phyloP scores from a whole-genome alignment of 176 grass and related monocot genomes.

The Phoenix roebelenii region DNA sequence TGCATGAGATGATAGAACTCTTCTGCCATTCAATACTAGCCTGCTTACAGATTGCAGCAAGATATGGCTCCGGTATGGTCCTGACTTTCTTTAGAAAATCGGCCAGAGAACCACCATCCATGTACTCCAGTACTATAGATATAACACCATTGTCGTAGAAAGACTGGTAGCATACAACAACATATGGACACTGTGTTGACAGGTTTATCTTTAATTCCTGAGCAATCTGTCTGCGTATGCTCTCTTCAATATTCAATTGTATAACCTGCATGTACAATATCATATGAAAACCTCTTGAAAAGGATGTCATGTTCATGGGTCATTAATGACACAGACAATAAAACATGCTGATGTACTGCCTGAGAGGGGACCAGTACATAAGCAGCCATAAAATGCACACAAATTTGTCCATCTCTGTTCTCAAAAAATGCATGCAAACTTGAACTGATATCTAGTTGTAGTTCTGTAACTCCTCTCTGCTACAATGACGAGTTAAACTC shows the following conservation, averaged over 20 bases:
- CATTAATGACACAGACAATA: too few species aligned
- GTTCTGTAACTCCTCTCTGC: too few species aligned
- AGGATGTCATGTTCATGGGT: not conserved
- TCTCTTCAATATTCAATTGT: slow-evolving; percentile 80
- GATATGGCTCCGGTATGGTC: slow-evolving; percentile 77
- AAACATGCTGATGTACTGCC: not conserved
- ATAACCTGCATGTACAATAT: slow-evolving; percentile 48
- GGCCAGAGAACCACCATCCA: slow-evolving; percentile 82
- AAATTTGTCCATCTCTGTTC: too few species aligned
- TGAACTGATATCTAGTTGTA: too few species aligned
- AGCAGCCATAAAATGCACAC: too few species aligned
- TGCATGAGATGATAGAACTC: too few species aligned
- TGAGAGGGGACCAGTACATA: not conserved
- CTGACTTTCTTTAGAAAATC: slow-evolving; percentile 78
- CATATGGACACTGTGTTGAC: slow-evolving; percentile 58
- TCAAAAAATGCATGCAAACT: too few species aligned
- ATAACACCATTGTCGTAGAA: slow-evolving; percentile 84
- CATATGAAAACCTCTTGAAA: not conserved
- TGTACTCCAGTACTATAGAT: slow-evolving; percentile 94
- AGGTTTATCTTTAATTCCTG: slow-evolving; percentile 87
- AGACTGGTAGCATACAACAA: slow-evolving; percentile 75
- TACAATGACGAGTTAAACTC: too few species aligned
- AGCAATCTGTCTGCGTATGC: slow-evolving; percentile 57
- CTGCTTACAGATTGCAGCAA: slow-evolving; percentile 97
- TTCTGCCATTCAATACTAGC: slow-evolving; percentile 42